Base-by-base conservation (phyloP, 345 rosid genomes). In the Streptanthus diversifolius region DNA sequence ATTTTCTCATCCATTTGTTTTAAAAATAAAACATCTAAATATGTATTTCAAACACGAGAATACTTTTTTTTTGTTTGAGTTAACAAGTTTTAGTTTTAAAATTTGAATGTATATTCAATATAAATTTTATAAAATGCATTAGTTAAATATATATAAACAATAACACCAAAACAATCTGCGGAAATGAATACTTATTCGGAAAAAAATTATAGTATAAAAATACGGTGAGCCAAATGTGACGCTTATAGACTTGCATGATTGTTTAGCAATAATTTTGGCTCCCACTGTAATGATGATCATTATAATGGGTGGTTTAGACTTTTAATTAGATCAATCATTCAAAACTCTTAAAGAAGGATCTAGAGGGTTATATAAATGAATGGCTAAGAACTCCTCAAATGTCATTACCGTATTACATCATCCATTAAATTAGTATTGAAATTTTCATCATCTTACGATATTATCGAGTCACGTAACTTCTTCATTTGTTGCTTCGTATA, bases 171-270 rank as follows among this genome's bases (percentile, higher is more conserved):
- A n/a, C n/a, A n/a, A n/a, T n/a, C 1, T 40, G 1, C 7, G 6
- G 54, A 48, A 29, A 49, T 49, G 14, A 52, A 15, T 44, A 15
- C 10, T 44, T 13, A 52, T 5, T 52, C n/a, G 59, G 37, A 9
- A 62, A 19, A 61, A 7, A n/a, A 33, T 21, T 2, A 37, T 18
- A 43, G 24, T 27, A 24, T 22, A 11, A 44, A 22, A 15, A 37
- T 36, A 36, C 4, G n/a, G 15, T 37, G 75, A 49, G 43, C 30
- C 18, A 24, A 63, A 55, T 63, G 77, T 44, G 77, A 57, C 66
- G 59, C 77, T 45, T 72, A 59, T 56, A 56, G 33, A 66, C 12
- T 45, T 64, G 45, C 24, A 65, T 73, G 66, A 57, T 57, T 73
- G 51, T 65, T 56, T 5, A 58, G 29, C 51, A 71, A 66, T 57